Evolutionary conservation across 495 filamentous ascomycete genomes (phyloP), one percentile per base, ranked within the genome.

Genomic region (Penicillium crystallinum): DNA sequence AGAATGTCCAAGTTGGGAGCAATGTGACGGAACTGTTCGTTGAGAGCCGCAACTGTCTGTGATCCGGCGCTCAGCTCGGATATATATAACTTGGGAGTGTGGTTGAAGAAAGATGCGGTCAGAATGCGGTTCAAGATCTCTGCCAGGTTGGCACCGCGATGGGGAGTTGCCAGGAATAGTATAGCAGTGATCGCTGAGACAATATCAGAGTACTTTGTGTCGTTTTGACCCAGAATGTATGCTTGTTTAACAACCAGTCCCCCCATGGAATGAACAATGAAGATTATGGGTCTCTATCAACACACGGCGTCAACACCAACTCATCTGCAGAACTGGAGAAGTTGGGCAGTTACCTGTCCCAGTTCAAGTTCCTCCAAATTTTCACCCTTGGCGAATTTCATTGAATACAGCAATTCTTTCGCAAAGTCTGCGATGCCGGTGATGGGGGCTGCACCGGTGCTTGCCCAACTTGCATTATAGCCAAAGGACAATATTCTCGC

Each of bases 251-350:
- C 27, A 29, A 54, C 37, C 0, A 54, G 44, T 1, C 52, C 52
- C 0, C 52, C 52, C 52, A 54, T 48, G 19, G 36, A 42, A 18
- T 54, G 52, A 21, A 36, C 52, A 18, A 54, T 22, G 10, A 54
- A 42, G 6, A 54, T 46, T 3, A 53, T 46, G 0, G 51, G 51
- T 36, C 34, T 36, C 34, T 36, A 36, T 15, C 15, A 17, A 36
- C 18, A 17, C 34, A 17, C 12, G 3, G 15, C 5, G 12, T 36
- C 4, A 36, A 18, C 34, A 36, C 3, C 34, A 8, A 11, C 9
- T 36, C 8, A 18, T 5, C 7, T 8, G 15, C 18, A 36, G 33
- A 36, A 18, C 8, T n/a, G 34, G n/a, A 18, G 6, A 36, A 17
- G 1, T 36, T 15, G 34, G 9, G 15, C 6, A 36, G 2, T 36